Evolutionary conservation across 257 asterid species (phyloP).

Genomic region (Solanum peruvianum): DNA sequence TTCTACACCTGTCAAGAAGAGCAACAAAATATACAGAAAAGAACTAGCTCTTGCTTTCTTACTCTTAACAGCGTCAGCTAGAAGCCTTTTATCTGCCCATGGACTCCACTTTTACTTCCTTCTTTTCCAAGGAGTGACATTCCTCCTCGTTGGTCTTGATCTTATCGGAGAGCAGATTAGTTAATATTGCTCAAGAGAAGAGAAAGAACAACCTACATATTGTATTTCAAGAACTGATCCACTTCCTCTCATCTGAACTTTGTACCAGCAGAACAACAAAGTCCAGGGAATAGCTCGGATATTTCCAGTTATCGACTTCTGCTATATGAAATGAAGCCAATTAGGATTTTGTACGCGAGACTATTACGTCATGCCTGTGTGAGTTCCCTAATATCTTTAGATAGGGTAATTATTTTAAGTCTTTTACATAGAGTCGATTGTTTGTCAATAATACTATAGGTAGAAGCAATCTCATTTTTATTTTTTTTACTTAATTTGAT

Average conservation of each 20-base stretch:
- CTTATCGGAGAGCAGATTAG: constrained; percentile 63
- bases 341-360: background rate
- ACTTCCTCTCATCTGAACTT: background rate
- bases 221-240: background rate
- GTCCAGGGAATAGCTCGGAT: background rate
- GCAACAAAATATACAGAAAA: constrained; percentile 56
- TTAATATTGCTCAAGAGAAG: background rate
- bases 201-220: background rate
- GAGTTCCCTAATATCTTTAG: constrained; percentile 2
- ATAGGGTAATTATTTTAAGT: constrained; percentile 14
- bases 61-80: constrained; percentile 45
- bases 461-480: background rate
- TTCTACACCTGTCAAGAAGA: constrained; percentile 21
- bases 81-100: constrained; percentile 67
- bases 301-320: background rate
- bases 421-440: constrained; percentile 12
- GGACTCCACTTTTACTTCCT: constrained; percentile 71
- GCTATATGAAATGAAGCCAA: background rate
- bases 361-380: background rate
- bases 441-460: constrained; percentile 9
- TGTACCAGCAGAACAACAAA: background rate
- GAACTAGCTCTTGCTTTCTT: constrained; percentile 64
- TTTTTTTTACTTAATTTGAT: background rate
- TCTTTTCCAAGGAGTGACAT: constrained; percentile 70
- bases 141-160: constrained; percentile 59